Percentiles rank a stretch among this genome's conserved stretches.
Evolutionary conservation across 2,329 filamentous ascomycete species (phyloP).

Genomic region (Sphaerostilbella broomeana): DNA sequence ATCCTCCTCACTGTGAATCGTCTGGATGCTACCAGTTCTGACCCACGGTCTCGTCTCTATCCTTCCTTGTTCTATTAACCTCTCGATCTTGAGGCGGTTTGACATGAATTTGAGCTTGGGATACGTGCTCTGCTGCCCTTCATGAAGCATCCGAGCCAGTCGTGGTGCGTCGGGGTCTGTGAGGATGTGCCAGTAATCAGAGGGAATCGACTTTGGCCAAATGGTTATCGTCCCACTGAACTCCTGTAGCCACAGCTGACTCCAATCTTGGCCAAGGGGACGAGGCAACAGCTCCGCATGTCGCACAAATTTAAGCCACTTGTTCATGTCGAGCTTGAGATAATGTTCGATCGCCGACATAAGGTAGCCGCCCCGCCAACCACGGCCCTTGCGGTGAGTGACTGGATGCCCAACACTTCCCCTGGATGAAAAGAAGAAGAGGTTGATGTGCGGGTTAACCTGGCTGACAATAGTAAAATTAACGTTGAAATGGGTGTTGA

Average conservation of each 20-base stretch:
- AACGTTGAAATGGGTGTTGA: conserved; percentile 97
- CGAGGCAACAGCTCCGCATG: conserved; percentile 88
- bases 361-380: conserved; percentile 93
- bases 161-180: conserved; percentile 71
- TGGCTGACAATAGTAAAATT: conserved; percentile 87
- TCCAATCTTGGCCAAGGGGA: conserved; percentile 92
- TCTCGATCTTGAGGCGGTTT: conserved; percentile 81
- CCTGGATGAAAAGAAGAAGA: conserved; percentile 96
- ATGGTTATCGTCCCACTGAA: conserved; percentile 95
- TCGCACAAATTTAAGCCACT: conserved; percentile 92
- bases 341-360: conserved; percentile 90
- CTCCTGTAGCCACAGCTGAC: conserved; percentile 88
- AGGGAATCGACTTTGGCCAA: conserved; percentile 75
- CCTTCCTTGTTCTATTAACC: conserved; percentile 54
- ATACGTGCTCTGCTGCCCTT: conserved; percentile 82
- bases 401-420: conserved; percentile 89
- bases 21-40: conserved; percentile 49
- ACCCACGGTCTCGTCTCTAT: conserved; percentile 44
- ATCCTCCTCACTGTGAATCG: conserved; percentile 56
- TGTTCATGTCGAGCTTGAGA: conserved; percentile 91
- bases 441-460: conserved; percentile 95
- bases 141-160: conserved; percentile 81
- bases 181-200: conserved; percentile 81
- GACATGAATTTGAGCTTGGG: conserved; percentile 86
- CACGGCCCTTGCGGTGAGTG: conserved; percentile 84